These are phyloP conservation scores for Petunia secreta DNA, from an alignment of 257 asterid genomes.

Conservation along the genomic window DNA sequence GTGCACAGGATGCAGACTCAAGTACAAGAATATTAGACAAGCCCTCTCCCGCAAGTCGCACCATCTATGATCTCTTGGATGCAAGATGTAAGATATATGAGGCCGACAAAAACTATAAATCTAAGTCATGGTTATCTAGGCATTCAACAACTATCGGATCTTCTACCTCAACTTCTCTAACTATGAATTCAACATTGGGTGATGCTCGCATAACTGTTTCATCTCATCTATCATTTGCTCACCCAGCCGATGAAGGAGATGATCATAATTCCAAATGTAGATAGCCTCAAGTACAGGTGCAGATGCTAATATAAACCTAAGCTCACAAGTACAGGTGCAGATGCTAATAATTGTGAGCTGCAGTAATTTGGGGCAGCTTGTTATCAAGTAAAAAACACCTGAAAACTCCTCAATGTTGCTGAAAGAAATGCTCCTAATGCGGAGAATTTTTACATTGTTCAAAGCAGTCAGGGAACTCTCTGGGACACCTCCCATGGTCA, in stretches of 20 bases:
- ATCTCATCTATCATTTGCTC: slow-evolving; percentile 53
- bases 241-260: slow-evolving; percentile 45
- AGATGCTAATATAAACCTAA: slow-evolving; percentile 55
- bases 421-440: slow-evolving; percentile 53
- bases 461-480: slow-evolving; percentile 44
- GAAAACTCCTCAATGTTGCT: slow-evolving; percentile 51
- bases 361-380: slow-evolving; percentile 58
- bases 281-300: slow-evolving; percentile 57
- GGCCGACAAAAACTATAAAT: neutral
- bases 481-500: slow-evolving; percentile 55
- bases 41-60: too few species aligned
- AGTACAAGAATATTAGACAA: too few species aligned
- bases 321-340: slow-evolving; percentile 43
- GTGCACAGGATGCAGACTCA: too few species aligned
- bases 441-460: slow-evolving; percentile 44
- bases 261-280: slow-evolving; percentile 42
- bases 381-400: slow-evolving; percentile 58
- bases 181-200: slow-evolving; percentile 44
- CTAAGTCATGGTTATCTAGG: neutral
- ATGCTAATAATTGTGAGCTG: slow-evolving; percentile 54
- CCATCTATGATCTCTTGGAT: too few species aligned
- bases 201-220: slow-evolving; percentile 53
- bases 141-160: neutral
- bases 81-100: too few species aligned
- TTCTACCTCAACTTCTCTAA: neutral